phyloP scores from a whole-genome alignment of 2,329 filamentous ascomycete genomes.

The Trichoderma endophyticum region DNA sequence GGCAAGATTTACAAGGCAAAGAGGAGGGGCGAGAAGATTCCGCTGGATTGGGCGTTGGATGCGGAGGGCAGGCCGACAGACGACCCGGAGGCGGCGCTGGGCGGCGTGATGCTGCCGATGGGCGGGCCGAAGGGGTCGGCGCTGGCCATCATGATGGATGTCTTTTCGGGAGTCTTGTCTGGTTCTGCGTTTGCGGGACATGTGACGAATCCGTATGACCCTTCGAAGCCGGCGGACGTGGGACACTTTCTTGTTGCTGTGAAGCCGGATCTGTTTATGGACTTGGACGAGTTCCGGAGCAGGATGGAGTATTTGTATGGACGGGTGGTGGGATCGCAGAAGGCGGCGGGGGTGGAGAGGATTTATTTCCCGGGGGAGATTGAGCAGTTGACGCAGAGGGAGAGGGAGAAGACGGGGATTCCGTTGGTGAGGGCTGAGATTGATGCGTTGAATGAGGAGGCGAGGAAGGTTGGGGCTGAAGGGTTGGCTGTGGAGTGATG shows the following conservation, averaged over 20 bases:
- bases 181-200: constrained; percentile 75
- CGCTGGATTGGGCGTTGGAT: constrained; percentile 71
- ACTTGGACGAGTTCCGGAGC: constrained; percentile 63
- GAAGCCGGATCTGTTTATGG: constrained; percentile 73
- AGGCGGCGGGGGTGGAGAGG: constrained; percentile 53
- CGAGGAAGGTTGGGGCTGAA: constrained; percentile 40
- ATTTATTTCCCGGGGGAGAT: constrained; percentile 63
- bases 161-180: constrained; percentile 76
- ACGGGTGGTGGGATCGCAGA: constrained; percentile 51
- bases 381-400: constrained; percentile 53
- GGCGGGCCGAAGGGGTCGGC: constrained; percentile 79
- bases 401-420: constrained; percentile 54
- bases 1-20: constrained; percentile 71
- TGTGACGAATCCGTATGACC: constrained; percentile 74
- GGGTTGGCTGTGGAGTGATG: constrained; percentile 17
- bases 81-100: constrained; percentile 67
- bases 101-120: constrained; percentile 82
- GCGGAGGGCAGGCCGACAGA: constrained; percentile 65
- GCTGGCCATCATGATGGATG: constrained; percentile 81
- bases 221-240: constrained; percentile 64
- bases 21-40: constrained; percentile 66
- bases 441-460: constrained; percentile 54
- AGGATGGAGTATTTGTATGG: constrained; percentile 57
- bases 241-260: constrained; percentile 72
- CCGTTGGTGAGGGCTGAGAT: constrained; percentile 57